These are phyloP conservation scores for Marvania coccoides DNA, from an alignment of 139 green algal species.

Conservation along the genomic window DNA sequence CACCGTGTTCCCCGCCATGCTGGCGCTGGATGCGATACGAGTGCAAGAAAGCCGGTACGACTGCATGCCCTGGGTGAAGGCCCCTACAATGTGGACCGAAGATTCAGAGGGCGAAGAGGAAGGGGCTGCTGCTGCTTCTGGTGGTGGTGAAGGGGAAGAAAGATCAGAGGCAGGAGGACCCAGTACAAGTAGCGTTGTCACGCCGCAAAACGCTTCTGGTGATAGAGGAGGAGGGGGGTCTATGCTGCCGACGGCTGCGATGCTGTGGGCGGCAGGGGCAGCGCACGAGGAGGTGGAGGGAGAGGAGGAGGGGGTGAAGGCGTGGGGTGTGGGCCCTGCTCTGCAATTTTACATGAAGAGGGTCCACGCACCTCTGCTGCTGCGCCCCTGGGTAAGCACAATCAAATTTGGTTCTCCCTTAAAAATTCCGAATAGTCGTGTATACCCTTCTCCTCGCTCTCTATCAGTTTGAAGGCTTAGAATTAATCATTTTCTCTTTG, in stretches of 20 bases:
- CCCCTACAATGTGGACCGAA: neutral
- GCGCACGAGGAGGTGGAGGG: neutral
- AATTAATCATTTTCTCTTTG: no score
- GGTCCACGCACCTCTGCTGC: slow-evolving; percentile 50
- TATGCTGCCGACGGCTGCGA: neutral
- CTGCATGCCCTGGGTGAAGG: slow-evolving; percentile 50
- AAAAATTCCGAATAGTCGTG: no score
- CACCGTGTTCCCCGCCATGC: slow-evolving; percentile 69
- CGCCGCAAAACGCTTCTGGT: no score
- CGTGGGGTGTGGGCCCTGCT: neutral
- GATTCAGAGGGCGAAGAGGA: neutral
- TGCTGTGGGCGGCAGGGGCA: neutral
- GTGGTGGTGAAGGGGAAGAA: neutral
- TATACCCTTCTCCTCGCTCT: no score
- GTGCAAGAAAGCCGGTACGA: slow-evolving; percentile 50
- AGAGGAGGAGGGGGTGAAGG: slow-evolving; percentile 1
- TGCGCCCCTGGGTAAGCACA: slow-evolving; percentile 14
- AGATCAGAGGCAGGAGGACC: no score
- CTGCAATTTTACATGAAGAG: slow-evolving; percentile 52
- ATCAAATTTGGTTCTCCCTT: no score
- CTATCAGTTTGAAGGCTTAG: no score
- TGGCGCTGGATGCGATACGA: slow-evolving; percentile 59
- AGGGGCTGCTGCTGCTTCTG: neutral
- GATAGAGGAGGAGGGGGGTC: neutral
- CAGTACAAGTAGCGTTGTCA: slow-evolving; percentile 1